Percentiles rank a stretch among this genome's conserved stretches.
Conservation (phyloP, 2,329 filamentous ascomycete species). For the Aspergillus chevalieri region DNA sequence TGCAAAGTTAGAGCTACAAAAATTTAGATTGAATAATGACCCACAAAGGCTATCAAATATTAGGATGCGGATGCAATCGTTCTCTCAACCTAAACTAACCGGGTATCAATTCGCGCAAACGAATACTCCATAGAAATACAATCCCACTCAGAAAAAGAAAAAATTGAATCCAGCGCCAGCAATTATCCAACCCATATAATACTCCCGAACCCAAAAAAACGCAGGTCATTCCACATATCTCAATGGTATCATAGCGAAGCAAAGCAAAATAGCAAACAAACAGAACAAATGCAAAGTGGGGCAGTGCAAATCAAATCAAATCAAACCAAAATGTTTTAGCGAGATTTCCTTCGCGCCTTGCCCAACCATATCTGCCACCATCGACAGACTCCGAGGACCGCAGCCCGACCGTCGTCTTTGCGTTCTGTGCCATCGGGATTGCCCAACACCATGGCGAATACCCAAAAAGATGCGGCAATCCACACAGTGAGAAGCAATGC, state of each 20-base stretch:
- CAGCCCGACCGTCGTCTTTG: slow-evolving; percentile 55
- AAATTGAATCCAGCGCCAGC: background rate
- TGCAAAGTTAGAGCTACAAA: too few species aligned
- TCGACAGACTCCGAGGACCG: slow-evolving; percentile 51
- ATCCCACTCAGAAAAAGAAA: too few species aligned
- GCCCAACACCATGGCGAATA: slow-evolving; percentile 55
- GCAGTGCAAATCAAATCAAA: background rate
- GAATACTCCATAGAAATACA: too few species aligned
- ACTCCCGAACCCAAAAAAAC: background rate
- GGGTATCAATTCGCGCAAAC: too few species aligned
- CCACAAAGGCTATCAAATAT: too few species aligned
- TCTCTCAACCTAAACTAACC: too few species aligned
- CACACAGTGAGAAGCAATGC: slow-evolving; percentile 53
- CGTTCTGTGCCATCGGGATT: slow-evolving; percentile 56
- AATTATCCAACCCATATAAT: background rate
- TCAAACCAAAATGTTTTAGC: slow-evolving; percentile 2
- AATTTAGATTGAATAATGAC: too few species aligned
- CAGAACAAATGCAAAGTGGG: slow-evolving; percentile 7
- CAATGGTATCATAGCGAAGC: slow-evolving; percentile 21
- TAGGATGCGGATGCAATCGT: too few species aligned
- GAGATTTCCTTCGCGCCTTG: slow-evolving; percentile 21
- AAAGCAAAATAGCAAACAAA: slow-evolving; percentile 8
- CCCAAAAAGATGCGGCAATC: slow-evolving; percentile 57
- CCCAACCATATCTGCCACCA: slow-evolving; percentile 57
- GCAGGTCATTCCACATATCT: slow-evolving; percentile 20